Evolutionary conservation across 1,284 basidiomycete genomes (phyloP), one percentile per base, ranked within the genome.

Genomic region (Mycena sp.): DNA sequence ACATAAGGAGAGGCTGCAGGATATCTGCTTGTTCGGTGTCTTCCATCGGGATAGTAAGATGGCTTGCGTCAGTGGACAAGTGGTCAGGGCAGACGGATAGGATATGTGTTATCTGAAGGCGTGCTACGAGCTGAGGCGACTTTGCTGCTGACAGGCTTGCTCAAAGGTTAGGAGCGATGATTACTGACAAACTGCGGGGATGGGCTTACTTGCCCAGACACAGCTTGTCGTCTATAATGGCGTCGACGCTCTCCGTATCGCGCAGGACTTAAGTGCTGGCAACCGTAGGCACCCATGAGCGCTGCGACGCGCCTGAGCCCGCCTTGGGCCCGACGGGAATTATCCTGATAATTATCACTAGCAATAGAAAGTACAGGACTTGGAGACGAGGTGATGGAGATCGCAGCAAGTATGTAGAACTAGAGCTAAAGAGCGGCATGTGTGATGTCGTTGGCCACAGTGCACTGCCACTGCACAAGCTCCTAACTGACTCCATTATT

Each of bases 21-120:
- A 64, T 49, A 30, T 64, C 48, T 28, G 38, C 54, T 10, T 56
- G 45, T 25, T 64, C 62, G 35, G 59, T 52, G 41, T 64, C 62
- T 9, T 19, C 3, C 38, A 64, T 45, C 12, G 57, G 57, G 17
- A 64, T 35, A 12, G 48, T 55, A n/a, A 59, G 32, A 35, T 64
- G 62, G 16, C 32, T n/a, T 11, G 19, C 40, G 37, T 6, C 11
- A 16, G 37, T 32, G 19, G 40, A 41, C 29, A 64, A 40, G 49
- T 37, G 51, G 30, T 64, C 62, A 1, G 62, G 62, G 17, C 62
- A 64, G 10, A 60, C 57, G 38, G 62, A 64, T 3, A 64, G 45
- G 28, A 64, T 53, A 44, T 64, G 62, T 17, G 62, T 64, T 35
- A 64, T 50, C 40, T 48, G 44, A 17, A 64, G 40, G 5, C 57